A percentile compares a stretch with the other conserved stretches of the same genome.
Evolutionary conservation across 768 basidiomycete genomes (phyloP).

Genomic region (Suillus clintonianus): DNA sequence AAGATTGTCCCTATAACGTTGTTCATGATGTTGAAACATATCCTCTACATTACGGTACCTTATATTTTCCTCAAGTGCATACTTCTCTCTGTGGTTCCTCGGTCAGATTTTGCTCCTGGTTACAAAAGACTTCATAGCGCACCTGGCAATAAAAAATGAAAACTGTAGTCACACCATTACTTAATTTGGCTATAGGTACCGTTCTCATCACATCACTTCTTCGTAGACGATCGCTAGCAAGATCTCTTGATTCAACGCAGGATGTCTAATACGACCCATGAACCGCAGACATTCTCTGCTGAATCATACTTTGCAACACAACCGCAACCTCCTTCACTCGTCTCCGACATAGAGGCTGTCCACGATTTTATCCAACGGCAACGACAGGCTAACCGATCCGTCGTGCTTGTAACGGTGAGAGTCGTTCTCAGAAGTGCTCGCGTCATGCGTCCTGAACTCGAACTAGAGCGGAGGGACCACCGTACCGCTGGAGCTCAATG

Average conservation of each 20-base stretch:
- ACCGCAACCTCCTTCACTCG: conserved; percentile 70
- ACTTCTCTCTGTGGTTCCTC: too few species aligned
- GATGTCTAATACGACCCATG: conserved; percentile 19
- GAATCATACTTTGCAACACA: conserved; percentile 92
- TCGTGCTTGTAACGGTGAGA: conserved; percentile 90
- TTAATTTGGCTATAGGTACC: neutral
- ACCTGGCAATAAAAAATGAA: too few species aligned
- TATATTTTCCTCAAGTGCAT: too few species aligned
- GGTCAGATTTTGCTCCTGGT: too few species aligned
- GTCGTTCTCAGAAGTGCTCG: conserved; percentile 26
- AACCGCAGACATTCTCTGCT: conserved; percentile 63
- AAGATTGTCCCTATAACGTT: too few species aligned
- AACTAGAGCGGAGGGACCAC: conserved; percentile 95
- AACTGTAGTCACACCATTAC: neutral
- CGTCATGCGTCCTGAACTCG: conserved; percentile 11
- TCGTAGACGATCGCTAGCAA: neutral
- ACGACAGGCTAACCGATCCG: conserved; percentile 60
- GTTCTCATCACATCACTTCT: neutral
- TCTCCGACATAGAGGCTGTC: conserved; percentile 65
- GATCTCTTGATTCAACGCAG: neutral
- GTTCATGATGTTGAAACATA: too few species aligned
- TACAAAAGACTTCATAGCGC: too few species aligned
- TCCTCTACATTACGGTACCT: too few species aligned
- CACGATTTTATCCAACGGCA: conserved; percentile 73
- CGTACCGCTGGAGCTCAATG: conserved; percentile 96